Evolutionary conservation across 257 asterid genomes (phyloP).

Genomic region (Phtheirospermum japonicum): DNA sequence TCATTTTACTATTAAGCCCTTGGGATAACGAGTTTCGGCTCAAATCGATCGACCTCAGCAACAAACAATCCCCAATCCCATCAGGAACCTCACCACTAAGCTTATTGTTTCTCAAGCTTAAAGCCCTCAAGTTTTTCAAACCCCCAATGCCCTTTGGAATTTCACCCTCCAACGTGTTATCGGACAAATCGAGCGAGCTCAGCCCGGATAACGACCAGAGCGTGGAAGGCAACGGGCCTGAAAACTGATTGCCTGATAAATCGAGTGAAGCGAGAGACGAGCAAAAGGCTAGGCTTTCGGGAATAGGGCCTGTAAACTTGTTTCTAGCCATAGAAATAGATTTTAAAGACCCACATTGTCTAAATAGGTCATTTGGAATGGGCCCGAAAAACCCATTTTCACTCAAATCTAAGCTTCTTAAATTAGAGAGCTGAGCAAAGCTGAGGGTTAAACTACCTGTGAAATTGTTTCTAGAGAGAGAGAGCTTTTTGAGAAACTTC

Average conservation of each 20-base stretch:
- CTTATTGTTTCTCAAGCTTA: constrained; percentile 52
- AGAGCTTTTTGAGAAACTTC: constrained; percentile 70
- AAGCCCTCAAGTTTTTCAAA: constrained; percentile 53
- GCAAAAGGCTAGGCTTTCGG: constrained; percentile 76
- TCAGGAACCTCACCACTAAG: constrained; percentile 57
- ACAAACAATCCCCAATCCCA: constrained; percentile 59
- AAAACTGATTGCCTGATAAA: constrained; percentile 74
- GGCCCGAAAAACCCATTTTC: constrained; percentile 62
- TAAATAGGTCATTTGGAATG: constrained; percentile 60
- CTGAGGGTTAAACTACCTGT: constrained; percentile 68
- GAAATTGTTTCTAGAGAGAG: constrained; percentile 68
- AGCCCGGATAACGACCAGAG: constrained; percentile 70
- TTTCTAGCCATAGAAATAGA: constrained; percentile 71
- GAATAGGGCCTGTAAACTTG: constrained; percentile 68
- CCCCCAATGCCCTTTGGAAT: constrained; percentile 51
- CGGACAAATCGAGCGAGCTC: constrained; percentile 76
- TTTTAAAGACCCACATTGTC: constrained; percentile 77
- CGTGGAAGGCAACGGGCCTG: constrained; percentile 62
- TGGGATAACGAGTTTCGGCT: constrained; percentile 57
- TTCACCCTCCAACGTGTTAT: constrained; percentile 61
- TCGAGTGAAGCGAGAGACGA: constrained; percentile 59
- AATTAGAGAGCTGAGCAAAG: constrained; percentile 67
- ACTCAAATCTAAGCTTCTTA: constrained; percentile 72
- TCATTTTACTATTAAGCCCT: constrained; percentile 53
- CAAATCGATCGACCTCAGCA: constrained; percentile 63